phyloP scores from a whole-genome alignment of 2,329 filamentous ascomycete genomes.

The Claviceps sp. region DNA sequence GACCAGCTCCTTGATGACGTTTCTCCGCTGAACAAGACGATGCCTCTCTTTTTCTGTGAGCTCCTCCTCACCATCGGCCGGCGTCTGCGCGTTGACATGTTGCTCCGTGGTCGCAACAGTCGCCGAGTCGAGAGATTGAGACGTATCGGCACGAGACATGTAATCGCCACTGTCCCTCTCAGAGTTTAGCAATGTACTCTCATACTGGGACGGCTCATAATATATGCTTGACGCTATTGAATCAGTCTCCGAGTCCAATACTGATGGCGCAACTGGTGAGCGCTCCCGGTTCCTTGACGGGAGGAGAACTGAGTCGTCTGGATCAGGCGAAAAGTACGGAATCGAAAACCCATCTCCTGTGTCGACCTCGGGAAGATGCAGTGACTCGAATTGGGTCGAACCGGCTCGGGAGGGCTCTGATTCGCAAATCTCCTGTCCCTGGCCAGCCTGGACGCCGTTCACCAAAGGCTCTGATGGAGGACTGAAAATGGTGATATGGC shows the following conservation, averaged over 20 bases:
- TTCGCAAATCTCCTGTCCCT: conserved; percentile 9
- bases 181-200: conserved; percentile 29
- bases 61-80: conserved; percentile 26
- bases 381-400: conserved; percentile 15
- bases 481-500: conserved; percentile 21
- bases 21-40: conserved; percentile 64
- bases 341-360: conserved; percentile 36
- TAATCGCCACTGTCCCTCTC: conserved; percentile 33
- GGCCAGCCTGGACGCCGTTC: background rate
- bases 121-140: conserved; percentile 33
- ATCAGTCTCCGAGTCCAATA: conserved; percentile 21
- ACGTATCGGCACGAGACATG: conserved; percentile 27
- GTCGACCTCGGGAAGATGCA: conserved; percentile 37
- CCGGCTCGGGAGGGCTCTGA: conserved; percentile 16
- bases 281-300: conserved; percentile 36
- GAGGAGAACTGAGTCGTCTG: conserved; percentile 17
- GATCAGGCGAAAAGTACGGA: conserved; percentile 28
- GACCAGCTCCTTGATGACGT: conserved; percentile 81
- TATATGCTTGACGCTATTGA: conserved; percentile 28
- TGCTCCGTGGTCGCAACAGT: conserved; percentile 30
- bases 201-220: conserved; percentile 24
- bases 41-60: conserved; percentile 45
- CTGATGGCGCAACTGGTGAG: conserved; percentile 32
- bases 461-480: conserved; percentile 7
- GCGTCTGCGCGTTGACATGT: conserved; percentile 23